These are phyloP conservation scores for Helenozyma baotianmanensis DNA, from an alignment of 805 yeast species.

Conservation along the genomic window DNA sequence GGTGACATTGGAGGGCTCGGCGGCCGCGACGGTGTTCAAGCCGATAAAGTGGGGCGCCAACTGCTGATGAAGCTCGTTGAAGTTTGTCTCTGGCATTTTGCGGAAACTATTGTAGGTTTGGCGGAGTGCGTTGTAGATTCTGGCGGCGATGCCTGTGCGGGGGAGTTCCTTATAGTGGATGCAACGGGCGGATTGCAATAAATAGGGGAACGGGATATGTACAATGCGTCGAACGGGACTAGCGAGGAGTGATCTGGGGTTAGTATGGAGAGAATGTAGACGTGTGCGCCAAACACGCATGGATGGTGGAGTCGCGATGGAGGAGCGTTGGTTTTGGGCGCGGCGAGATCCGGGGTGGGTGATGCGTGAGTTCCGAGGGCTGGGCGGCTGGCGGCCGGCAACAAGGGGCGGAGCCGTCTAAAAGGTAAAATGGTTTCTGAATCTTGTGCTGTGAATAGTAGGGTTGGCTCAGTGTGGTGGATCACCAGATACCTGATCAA, in stretches of 20 bases:
- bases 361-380: too few relatives aligned
- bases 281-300: background rate
- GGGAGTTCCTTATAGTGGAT: constrained; percentile 1
- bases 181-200: constrained; percentile 1
- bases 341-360: too few relatives aligned
- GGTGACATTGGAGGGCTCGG: constrained; percentile 73
- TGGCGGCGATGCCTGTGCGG: constrained; percentile 1
- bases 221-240: background rate
- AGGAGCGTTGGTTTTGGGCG: too few relatives aligned
- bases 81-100: constrained; percentile 15
- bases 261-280: background rate
- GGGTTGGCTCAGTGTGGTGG: too few relatives aligned
- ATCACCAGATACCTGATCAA: too few relatives aligned
- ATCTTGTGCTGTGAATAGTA: too few relatives aligned
- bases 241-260: background rate
- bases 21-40: constrained; percentile 67
- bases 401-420: too few relatives aligned
- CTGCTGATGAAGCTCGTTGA: constrained; percentile 16
- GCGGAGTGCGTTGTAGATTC: background rate
- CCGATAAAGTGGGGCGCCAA: constrained; percentile 80
- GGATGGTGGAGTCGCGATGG: too few relatives aligned
- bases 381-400: too few relatives aligned
- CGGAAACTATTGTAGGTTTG: constrained; percentile 1
- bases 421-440: too few relatives aligned
- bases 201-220: constrained; percentile 1